Evolutionary conservation across 192 early-diverging fungal species (phyloP), one percentile per base, ranked within the genome.

Genomic region (Coemansia aciculifera): DNA sequence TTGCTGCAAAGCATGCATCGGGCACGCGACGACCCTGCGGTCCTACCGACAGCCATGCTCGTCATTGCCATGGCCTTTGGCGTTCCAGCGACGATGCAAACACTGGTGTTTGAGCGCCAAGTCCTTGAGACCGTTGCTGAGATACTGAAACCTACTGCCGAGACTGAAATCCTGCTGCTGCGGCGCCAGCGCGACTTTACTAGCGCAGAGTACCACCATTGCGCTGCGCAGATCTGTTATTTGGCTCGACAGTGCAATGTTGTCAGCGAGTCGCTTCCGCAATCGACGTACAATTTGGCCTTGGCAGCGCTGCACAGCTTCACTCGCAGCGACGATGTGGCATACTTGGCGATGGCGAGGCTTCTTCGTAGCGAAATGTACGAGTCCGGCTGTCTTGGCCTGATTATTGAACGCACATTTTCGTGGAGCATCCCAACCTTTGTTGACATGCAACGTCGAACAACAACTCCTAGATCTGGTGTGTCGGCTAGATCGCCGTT

Each of bases 91-190:
- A 27, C 62, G 5, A 78, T 83, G 80, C 80, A 83, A 56, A 52
- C 59, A 49, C 66, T 78, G 11, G 69, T 83, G 3, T 78, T 83
- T 69, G 80, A 83, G 46, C 72, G 73, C 9, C 80, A 83, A 54
- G 48, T 71, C 1, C 67, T 83, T 1, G 80, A 83, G 46, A 78
- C 46, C 0, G 73, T 78, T 31, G 80, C 80, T 1, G 80, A 72
- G 44, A 62, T 78, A 11, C 69, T 83, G 5, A 78, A 72, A 21
- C 17, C 67, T 2, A 49, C 68, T 0, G 15, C 43, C 5, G 59
- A 46, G 9, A 17, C 59, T 13, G 80, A 83, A 6, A 51, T 83
- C 1, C 34, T 83, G 31, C 31, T 59, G 9, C 57, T 78, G 19
- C 68, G 80, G 7, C 59, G 37, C 37, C 44, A 37, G 11, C 48